These are phyloP conservation scores for Mollisia scopiformis DNA, from an alignment of 2,329 filamentous ascomycete species.

Conservation along the genomic window DNA sequence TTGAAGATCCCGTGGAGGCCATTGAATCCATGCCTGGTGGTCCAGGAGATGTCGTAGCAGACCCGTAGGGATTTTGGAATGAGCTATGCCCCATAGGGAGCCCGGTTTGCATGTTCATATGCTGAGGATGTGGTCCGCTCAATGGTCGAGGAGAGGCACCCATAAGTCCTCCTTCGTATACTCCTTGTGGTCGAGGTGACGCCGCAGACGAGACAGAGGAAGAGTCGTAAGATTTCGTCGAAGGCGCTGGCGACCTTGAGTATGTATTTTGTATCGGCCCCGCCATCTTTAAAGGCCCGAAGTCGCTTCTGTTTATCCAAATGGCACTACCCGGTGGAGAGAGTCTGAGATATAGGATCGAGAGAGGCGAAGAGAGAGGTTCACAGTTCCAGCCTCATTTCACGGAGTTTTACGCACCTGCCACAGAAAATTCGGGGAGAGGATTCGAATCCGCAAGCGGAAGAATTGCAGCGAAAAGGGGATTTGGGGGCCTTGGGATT, in stretches of 20 bases:
- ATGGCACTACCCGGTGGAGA: constrained; percentile 18
- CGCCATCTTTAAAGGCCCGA: constrained; percentile 48
- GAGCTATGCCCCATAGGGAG: constrained; percentile 40
- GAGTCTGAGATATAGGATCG: constrained; percentile 20
- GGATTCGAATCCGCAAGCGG: constrained; percentile 7
- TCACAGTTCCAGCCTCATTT: constrained; percentile 29
- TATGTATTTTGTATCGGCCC: constrained; percentile 59
- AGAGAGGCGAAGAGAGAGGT: constrained; percentile 16
- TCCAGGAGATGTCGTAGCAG: constrained; percentile 34
- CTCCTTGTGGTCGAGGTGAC: constrained; percentile 57
- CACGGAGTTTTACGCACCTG: constrained; percentile 16
- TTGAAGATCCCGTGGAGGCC: constrained; percentile 59
- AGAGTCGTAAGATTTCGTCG: constrained; percentile 65
- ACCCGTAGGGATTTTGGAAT: constrained; percentile 34
- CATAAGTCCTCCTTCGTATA: constrained; percentile 57
- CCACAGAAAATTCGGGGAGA: constrained; percentile 7
- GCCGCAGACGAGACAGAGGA: constrained; percentile 65
- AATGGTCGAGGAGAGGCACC: constrained; percentile 53
- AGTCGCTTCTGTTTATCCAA: constrained; percentile 24
- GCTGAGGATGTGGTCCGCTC: constrained; percentile 52
- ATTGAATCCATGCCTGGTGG: constrained; percentile 60
- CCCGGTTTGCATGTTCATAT: constrained; percentile 56
- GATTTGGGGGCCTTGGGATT: constrained; percentile 6
- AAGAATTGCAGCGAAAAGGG: background rate
- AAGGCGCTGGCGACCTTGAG: constrained; percentile 63